Evolutionary conservation across 768 basidiomycete genomes (phyloP), one percentile per base, ranked within the genome.

Genomic region (Naganishia vaughanmartiniae): DNA sequence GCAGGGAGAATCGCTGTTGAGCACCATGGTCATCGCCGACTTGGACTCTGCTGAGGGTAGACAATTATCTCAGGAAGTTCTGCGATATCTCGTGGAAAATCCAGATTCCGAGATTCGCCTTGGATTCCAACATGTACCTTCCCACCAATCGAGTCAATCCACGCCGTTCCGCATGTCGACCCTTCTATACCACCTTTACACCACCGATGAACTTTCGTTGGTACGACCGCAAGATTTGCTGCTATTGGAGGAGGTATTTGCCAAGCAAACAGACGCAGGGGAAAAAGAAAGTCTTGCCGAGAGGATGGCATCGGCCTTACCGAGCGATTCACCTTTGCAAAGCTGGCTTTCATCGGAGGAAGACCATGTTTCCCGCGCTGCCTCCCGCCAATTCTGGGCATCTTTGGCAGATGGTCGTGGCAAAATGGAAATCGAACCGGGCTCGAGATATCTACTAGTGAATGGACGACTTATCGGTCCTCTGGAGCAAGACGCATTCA

Each of bases 391-490:
- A 21, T 81, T 79, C 72, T 81, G 80, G 80, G 67, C 76, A 28
- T 60, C 53, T 19, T 72, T 74, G 31, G 56, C 58, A 51, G 68
- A 54, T 14, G 70, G 91, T 17, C 83, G 30, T n/a, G 30, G 51
- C 15, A 30, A 31, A 85, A 86, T 65, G 74, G 92, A 2, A 84
- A 85, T n/a, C 75, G 93, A 31, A 74, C 78, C 17, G 1, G 89
- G 89, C 0, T 81, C 88, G 69, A 83, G 83, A 26, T 90, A 85
- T 0, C 70, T 97, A 45, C 71, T 94, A 42, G 83, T 91, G 65
- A 96, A 96, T 74, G 95, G 94, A 30, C 84, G 94, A 36, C 92
- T 94, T 77, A 83, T 97, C 31, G 91, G 91, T 0, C 91, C 92
- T 0, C 82, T 96, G 45, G 80, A 81, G 14, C 74, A 81, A 1